Evolutionary conservation across 2,329 filamentous ascomycete species (phyloP).

Genomic region (Neocatenulostroma microsporum): DNA sequence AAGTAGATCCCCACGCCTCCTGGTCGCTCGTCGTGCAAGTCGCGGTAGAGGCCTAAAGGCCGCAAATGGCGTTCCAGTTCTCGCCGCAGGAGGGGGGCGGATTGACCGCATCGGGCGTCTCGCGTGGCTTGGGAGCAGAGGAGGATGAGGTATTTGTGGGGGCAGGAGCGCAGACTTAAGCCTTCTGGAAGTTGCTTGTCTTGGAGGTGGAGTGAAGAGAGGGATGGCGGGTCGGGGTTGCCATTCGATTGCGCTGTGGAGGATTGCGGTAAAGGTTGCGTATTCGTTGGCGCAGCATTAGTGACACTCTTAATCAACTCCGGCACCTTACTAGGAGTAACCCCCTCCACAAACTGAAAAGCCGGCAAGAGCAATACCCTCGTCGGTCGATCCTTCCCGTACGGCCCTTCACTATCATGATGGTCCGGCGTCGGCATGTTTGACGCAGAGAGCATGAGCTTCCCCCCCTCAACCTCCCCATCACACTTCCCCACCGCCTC

Average conservation of each 20-base stretch:
- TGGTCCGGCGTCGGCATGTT: conserved; percentile 62
- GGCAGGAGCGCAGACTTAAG: conserved; percentile 58
- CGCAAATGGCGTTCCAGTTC: conserved; percentile 87
- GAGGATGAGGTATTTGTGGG: conserved; percentile 79
- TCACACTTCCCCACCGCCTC: conserved; percentile 40
- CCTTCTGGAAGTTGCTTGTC: conserved; percentile 22
- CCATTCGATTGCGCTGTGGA: conserved; percentile 6
- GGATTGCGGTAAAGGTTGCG: conserved; percentile 42
- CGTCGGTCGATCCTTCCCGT: conserved; percentile 58
- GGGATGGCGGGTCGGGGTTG: conserved; percentile 13
- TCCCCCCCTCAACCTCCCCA: conserved; percentile 36
- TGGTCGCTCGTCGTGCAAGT: conserved; percentile 78
- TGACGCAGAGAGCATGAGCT: conserved; percentile 82
- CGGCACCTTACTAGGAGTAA: conserved; percentile 66
- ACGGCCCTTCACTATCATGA: conserved; percentile 42
- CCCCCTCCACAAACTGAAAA: conserved; percentile 75
- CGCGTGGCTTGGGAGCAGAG: conserved; percentile 93
- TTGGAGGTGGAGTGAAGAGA: conserved; percentile 10
- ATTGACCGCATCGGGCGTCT: conserved; percentile 90
- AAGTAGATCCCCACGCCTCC: conserved; percentile 95
- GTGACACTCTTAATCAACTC: conserved; percentile 64
- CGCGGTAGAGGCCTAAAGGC: conserved; percentile 74
- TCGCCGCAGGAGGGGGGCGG: conserved; percentile 75
- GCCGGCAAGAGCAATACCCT: conserved; percentile 76
- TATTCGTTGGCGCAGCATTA: conserved; percentile 65